Evolutionary conservation across 2,329 filamentous ascomycete species (phyloP).

Genomic region (Alternaria arborescens): DNA sequence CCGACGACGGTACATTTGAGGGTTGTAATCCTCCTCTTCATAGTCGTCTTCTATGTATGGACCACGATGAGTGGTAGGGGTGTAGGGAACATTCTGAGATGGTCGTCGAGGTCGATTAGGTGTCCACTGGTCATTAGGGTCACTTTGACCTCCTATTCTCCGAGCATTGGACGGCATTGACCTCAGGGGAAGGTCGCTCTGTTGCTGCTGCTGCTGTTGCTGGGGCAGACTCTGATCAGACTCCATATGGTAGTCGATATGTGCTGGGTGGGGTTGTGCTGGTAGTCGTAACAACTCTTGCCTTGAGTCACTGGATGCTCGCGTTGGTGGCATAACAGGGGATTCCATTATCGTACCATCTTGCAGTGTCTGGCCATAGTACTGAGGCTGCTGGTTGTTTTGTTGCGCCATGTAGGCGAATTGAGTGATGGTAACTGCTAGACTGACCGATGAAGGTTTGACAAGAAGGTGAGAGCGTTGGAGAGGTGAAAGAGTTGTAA

Average conservation of each 20-base stretch:
- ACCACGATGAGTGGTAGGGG: constrained; percentile 14
- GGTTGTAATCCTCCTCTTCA: constrained; percentile 39
- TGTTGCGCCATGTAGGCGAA: constrained; percentile 33
- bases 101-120: constrained; percentile 15
- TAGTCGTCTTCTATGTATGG: constrained; percentile 41
- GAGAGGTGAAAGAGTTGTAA: constrained; percentile 1
- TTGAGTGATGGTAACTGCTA: background rate
- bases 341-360: constrained; percentile 42
- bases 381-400: constrained; percentile 33
- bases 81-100: constrained; percentile 19
- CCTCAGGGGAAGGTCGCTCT: constrained; percentile 15
- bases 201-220: constrained; percentile 1
- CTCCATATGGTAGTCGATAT: constrained; percentile 26
- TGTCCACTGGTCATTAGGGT: constrained; percentile 18
- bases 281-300: constrained; percentile 43
- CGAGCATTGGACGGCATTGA: constrained; percentile 16
- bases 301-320: constrained; percentile 33
- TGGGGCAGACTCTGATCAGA: constrained; percentile 20
- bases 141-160: constrained; percentile 22
- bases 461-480: constrained; percentile 14
- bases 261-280: constrained; percentile 37
- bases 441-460: constrained; percentile 7
- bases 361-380: constrained; percentile 41
- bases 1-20: constrained; percentile 35
- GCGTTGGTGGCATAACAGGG: constrained; percentile 22